Evolutionary conservation across 768 basidiomycete species (phyloP).

Genomic region (Bullera alba): DNA sequence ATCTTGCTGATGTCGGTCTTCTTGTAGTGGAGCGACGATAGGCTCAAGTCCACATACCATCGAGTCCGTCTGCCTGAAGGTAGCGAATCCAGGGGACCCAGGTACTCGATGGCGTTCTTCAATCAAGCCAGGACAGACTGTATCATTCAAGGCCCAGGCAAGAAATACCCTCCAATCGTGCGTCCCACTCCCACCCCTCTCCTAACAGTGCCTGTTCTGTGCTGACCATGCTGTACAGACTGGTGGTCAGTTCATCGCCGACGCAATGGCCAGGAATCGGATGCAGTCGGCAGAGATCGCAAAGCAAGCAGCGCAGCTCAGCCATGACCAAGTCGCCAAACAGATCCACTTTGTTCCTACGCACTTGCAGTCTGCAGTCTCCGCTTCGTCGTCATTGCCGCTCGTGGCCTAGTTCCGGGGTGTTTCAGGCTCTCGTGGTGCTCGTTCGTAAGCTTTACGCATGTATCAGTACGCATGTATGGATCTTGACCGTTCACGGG

Average conservation of each 20-base stretch:
- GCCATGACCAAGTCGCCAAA: conserved; percentile 6
- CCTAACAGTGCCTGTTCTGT: no score
- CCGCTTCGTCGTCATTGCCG: no score
- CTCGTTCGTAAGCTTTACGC: no score
- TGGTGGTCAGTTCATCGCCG: conserved; percentile 35
- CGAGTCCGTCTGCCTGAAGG: conserved; percentile 30
- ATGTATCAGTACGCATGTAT: no score
- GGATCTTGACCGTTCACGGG: no score
- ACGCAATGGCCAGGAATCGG: conserved; percentile 29
- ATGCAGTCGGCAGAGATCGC: conserved; percentile 25
- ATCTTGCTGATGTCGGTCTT: no score
- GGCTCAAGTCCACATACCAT: conserved; percentile 40
- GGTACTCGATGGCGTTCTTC: conserved; percentile 41
- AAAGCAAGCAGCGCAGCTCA: conserved; percentile 7
- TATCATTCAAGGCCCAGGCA: conserved; percentile 36
- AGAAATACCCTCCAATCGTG: conserved; percentile 30
- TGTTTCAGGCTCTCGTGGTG: no score
- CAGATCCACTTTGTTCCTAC: conserved; percentile 17
- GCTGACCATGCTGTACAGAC: conserved; percentile 7
- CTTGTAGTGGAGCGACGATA: conserved; percentile 34
- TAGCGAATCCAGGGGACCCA: conserved; percentile 11
- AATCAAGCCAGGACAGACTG: conserved; percentile 31
- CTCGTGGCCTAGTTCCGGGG: no score
- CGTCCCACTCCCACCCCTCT: background rate
- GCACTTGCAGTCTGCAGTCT: conserved; percentile 9